These are phyloP conservation scores for Penicillium sp. DNA, from an alignment of 2,329 filamentous ascomycete species.

Conservation along the genomic window DNA sequence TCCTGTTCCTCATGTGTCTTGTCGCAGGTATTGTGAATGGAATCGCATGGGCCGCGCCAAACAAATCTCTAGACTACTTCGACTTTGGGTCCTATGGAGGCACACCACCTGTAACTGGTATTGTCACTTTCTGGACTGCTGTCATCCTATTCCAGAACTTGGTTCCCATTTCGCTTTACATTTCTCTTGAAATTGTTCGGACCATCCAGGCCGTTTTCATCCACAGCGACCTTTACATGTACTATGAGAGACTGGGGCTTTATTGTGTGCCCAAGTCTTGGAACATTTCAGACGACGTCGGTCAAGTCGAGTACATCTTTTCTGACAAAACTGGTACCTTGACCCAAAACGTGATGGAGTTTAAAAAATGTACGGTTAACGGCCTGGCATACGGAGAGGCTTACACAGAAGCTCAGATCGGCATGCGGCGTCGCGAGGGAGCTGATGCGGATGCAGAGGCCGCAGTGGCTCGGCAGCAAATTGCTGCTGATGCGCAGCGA, in stretches of 20 bases:
- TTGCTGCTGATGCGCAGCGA: conserved; percentile 70
- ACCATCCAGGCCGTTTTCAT: conserved; percentile 95
- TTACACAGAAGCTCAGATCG: conserved; percentile 94
- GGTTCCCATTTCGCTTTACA: conserved; percentile 97
- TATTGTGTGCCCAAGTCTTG: conserved; percentile 96
- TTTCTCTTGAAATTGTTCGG: conserved; percentile 92
- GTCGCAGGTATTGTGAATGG: conserved; percentile 83
- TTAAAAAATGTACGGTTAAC: conserved; percentile 97
- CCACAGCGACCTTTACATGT: conserved; percentile 94
- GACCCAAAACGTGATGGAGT: conserved; percentile 96
- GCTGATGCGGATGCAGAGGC: conserved; percentile 81
- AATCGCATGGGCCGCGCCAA: conserved; percentile 70
- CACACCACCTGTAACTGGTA: conserved; percentile 73
- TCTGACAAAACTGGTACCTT: conserved; percentile 90
- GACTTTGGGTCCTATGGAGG: conserved; percentile 81
- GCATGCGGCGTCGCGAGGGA: conserved; percentile 89
- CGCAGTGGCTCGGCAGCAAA: conserved; percentile 70
- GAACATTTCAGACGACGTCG: conserved; percentile 98
- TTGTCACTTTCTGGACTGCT: conserved; percentile 95
- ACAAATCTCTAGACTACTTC: conserved; percentile 77
- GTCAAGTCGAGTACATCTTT: conserved; percentile 99
- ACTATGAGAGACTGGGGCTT: conserved; percentile 90
- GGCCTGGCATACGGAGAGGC: conserved; percentile 96
- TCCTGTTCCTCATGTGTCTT: conserved; percentile 87
- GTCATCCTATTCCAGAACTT: conserved; percentile 97